These are phyloP conservation scores for Cutaneotrichosporon mucoides DNA, from an alignment of 1,284 basidiomycete genomes.

Conservation along the genomic window DNA sequence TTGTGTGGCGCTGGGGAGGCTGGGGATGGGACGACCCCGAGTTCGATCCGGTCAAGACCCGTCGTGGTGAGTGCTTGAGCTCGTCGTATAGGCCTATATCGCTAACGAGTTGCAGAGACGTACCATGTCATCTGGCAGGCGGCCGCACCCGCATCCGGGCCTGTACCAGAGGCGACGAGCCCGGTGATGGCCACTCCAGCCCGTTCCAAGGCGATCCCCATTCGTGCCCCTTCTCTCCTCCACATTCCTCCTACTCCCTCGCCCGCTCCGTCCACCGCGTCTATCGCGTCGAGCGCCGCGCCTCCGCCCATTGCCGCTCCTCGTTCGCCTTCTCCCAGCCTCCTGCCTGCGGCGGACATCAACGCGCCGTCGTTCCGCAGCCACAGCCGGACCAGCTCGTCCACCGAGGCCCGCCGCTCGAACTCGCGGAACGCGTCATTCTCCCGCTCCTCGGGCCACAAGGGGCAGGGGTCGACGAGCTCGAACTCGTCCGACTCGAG, in stretches of 20 bases:
- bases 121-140: conserved; percentile 42
- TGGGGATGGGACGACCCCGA: conserved; percentile 47
- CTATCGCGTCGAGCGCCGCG: not conserved
- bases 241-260: conserved; percentile 41
- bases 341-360: conserved; percentile 29
- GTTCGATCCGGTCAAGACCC: conserved; percentile 39
- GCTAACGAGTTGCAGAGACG: conserved; percentile 23
- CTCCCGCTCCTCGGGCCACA: conserved; percentile 10
- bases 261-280: conserved; percentile 7
- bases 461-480: conserved; percentile 25
- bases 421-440: conserved; percentile 9
- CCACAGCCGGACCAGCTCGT: not conserved
- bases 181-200: conserved; percentile 30
- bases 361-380: not conserved
- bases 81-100: too few relatives aligned
- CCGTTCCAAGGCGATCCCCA: conserved; percentile 42
- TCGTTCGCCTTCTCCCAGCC: conserved; percentile 17
- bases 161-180: not conserved
- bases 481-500: conserved; percentile 34
- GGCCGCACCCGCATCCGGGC: conserved; percentile 14
- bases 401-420: not conserved
- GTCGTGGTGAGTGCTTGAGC: conserved; percentile 41
- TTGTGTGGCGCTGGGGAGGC: conserved; percentile 46
- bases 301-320: not conserved
- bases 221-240: conserved; percentile 43